Evolutionary conservation across 805 yeast species (phyloP).

Genomic region (Pichia phayaonensis): DNA sequence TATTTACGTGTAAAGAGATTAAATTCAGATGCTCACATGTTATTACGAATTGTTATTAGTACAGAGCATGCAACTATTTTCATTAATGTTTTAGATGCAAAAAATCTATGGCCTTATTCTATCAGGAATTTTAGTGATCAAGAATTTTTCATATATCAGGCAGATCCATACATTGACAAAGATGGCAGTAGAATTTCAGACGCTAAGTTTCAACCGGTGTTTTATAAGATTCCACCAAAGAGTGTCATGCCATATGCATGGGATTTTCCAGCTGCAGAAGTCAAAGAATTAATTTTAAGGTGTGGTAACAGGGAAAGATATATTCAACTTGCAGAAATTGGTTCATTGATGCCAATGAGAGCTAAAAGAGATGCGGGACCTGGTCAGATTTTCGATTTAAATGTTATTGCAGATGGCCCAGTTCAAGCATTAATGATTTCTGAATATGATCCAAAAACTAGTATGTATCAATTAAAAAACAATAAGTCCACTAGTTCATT

Average conservation of each 20-base stretch:
- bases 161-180: conserved; percentile 63
- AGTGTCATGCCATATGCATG: conserved; percentile 98
- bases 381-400: conserved; percentile 61
- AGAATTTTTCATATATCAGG: conserved; percentile 83
- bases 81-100: conserved; percentile 64
- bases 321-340: conserved; percentile 87
- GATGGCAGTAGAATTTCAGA: conserved; percentile 54
- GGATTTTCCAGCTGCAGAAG: conserved; percentile 89
- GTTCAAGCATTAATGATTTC: conserved; percentile 81
- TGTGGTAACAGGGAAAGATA: conserved; percentile 68
- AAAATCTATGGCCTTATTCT: conserved; percentile 85
- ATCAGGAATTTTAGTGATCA: conserved; percentile 81
- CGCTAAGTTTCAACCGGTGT: conserved; percentile 64
- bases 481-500: conserved; percentile 26
- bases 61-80: conserved; percentile 81
- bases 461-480: conserved; percentile 56
- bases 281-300: conserved; percentile 71
- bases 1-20: conserved; percentile 62
- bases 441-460: conserved; percentile 68
- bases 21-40: conserved; percentile 51
- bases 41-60: conserved; percentile 64
- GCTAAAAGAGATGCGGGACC: conserved; percentile 23
- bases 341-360: conserved; percentile 80
- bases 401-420: conserved; percentile 95
- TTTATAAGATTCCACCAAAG: conserved; percentile 74